These are phyloP conservation scores for Teratosphaeria pseudoeucalypti DNA, from an alignment of 2,329 filamentous ascomycete genomes.

Conservation along the genomic window DNA sequence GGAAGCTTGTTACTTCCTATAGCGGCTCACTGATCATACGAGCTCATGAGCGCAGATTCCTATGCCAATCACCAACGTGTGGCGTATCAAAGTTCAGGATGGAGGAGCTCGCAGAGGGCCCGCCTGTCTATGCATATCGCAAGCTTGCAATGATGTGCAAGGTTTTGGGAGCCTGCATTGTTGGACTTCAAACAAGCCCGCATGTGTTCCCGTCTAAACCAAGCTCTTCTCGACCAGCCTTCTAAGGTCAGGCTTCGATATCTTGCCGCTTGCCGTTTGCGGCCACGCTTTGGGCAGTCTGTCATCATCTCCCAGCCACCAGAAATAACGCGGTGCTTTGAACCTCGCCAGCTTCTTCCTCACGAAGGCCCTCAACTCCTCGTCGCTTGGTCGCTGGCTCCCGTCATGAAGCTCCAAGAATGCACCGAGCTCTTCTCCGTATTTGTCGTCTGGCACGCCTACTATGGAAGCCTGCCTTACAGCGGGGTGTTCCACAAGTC, in stretches of 20 bases:
- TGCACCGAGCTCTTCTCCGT: slow-evolving; percentile 22
- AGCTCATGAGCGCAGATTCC: not conserved
- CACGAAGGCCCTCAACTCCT: slow-evolving; percentile 12
- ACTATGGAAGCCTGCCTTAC: slow-evolving; percentile 22
- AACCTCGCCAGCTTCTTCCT: slow-evolving; percentile 14
- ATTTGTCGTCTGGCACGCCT: slow-evolving; percentile 20
- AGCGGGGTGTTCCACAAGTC: slow-evolving; percentile 15
- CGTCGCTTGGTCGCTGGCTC: slow-evolving; percentile 8
- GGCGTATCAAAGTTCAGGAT: not conserved
- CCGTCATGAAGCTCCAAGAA: slow-evolving; percentile 24
- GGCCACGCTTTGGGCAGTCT: slow-evolving; percentile 17
- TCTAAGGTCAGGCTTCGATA: slow-evolving; percentile 17
- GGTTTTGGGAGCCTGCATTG: too few species aligned
- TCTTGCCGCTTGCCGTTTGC: slow-evolving; percentile 18
- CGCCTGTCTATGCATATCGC: too few species aligned
- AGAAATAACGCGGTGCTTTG: slow-evolving; percentile 17
- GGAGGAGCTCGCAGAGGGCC: not conserved
- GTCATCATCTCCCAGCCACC: slow-evolving; percentile 13
- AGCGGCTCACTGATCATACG: not conserved
- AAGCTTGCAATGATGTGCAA: too few species aligned
- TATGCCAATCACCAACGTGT: not conserved
- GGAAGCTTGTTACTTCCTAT: not conserved
- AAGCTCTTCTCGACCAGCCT: slow-evolving; percentile 12
- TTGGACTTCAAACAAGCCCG: not conserved
- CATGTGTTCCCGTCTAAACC: not conserved